Evolutionary conservation across 257 asterid genomes (phyloP).

Genomic region (Vinca minor): DNA sequence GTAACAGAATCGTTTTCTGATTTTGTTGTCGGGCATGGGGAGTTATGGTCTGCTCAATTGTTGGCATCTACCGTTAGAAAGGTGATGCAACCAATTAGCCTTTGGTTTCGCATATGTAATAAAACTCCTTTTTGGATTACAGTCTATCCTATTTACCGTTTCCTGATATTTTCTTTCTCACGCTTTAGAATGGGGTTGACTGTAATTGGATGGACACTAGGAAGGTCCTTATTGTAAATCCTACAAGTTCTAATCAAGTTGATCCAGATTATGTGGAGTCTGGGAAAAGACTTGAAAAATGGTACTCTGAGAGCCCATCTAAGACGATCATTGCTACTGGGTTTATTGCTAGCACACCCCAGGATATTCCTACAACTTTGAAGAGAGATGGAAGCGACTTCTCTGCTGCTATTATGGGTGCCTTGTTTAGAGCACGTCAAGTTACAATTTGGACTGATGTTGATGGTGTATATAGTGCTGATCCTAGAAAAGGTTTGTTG

Average conservation of each 20-base stretch:
- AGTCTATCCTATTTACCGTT: conserved; percentile 6
- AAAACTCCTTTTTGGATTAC: background rate
- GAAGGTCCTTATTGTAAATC: conserved; percentile 87
- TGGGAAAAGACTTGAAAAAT: conserved; percentile 59
- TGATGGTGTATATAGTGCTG: conserved; percentile 97
- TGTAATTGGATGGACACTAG: conserved; percentile 95
- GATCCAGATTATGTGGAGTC: conserved; percentile 93
- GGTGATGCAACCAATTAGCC: conserved; percentile 36
- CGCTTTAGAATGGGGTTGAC: conserved; percentile 56
- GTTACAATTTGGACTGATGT: conserved; percentile 99
- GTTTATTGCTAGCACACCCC: conserved; percentile 81
- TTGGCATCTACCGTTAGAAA: conserved; percentile 68
- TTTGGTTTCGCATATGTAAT: background rate
- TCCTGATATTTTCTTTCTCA: conserved; percentile 17
- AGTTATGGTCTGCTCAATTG: conserved; percentile 92
- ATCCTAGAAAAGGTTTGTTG: conserved; percentile 83
- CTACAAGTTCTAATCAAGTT: conserved; percentile 71
- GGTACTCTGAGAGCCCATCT: conserved; percentile 62
- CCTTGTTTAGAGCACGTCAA: conserved; percentile 78
- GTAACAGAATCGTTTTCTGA: conserved; percentile 95
- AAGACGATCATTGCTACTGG: conserved; percentile 86
- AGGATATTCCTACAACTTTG: conserved; percentile 91
- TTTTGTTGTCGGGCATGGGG: conserved; percentile 97
- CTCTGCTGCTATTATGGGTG: conserved; percentile 98
- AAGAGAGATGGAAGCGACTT: conserved; percentile 99